Base-by-base conservation (phyloP, 163 green algal genomes). In the Scenedesmus sp. region DNA sequence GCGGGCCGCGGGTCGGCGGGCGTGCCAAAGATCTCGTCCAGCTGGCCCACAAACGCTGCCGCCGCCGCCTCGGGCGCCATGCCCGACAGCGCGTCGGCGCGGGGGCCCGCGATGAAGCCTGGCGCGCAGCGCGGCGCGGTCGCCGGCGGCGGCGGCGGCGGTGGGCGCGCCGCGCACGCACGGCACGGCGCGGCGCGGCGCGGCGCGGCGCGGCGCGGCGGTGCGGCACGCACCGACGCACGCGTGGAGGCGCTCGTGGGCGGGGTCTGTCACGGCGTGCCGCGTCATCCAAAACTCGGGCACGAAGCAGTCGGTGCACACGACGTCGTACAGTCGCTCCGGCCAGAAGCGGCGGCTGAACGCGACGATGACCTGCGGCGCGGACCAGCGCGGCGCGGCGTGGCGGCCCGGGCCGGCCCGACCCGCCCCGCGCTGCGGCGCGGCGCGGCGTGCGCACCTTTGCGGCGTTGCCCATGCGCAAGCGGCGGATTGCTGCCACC, bases 201-300 rank as follows among this genome's bases (percentile, higher is more conserved):
- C n/a, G n/a, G n/a, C n/a, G n/a, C n/a, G n/a, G n/a, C n/a, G n/a
- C n/a, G n/a, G n/a, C n/a, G n/a, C n/a, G n/a, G n/a, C n/a, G n/a
- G 60, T 63, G 56, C 36, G 60, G 14, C 2, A 39, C 63, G 75
- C 53, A 81, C 74, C 74, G 31, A 75, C 53, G 14, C 63, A 31
- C 14, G 81, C 65, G 50, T 78, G 72, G 33, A 82, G 48, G 60
- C 70, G 33, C 34, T 64, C 60, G 70, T 79, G 31, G 20, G 50
- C 53, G 17, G 67, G 57, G 15, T 78, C 57, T 0, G 62, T 84
- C 11, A 29, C 29, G 3, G 84, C 78, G 75, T 92, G 87, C 5
- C 63, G 45, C 5, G 90, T 90, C 73, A 95, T 92, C 93, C 93
- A 97, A 63, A 96, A 89, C 82, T 97, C 93, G 3, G 92, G 93